Conservation (phyloP, 305 asterid species). For the Fraxinus greggii region DNA sequence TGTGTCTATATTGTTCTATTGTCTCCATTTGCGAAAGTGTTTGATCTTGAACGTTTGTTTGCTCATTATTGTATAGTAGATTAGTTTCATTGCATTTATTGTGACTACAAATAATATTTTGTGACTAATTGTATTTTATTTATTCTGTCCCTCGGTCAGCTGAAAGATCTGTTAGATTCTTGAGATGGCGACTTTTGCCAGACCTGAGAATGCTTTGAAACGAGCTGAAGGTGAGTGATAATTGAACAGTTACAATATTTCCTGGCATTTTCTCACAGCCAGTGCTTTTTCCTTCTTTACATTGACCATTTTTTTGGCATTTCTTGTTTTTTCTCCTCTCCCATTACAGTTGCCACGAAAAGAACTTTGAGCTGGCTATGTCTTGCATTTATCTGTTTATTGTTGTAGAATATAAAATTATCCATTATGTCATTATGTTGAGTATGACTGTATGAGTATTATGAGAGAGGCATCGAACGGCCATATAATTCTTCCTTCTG, state of each 20-base stretch:
- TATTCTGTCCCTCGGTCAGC: constrained; percentile 20
- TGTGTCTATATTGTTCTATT: not conserved
- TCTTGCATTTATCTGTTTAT: not conserved
- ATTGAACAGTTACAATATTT: not conserved
- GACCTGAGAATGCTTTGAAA: constrained; percentile 97
- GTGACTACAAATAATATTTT: not conserved
- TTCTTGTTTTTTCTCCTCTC: not conserved
- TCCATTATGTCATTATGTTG: not conserved
- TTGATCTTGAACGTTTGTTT: not conserved
- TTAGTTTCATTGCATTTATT: not conserved
- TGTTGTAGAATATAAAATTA: not conserved
- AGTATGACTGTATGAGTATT: not conserved
- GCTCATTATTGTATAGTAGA: not conserved
- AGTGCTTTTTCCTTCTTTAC: not conserved
- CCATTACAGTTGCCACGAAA: not conserved
- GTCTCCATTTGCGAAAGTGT: not conserved
- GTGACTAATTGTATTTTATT: not conserved
- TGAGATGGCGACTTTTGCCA: constrained; percentile 76
- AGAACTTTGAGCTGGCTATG: not conserved
- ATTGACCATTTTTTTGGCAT: not conserved
- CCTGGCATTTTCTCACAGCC: not conserved
- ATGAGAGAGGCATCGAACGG: not conserved
- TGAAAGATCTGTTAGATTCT: constrained; percentile 17
- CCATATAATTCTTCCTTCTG: not conserved
- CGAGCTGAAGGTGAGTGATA: constrained; percentile 80